phyloP scores from a whole-genome alignment of 2,329 filamentous ascomycete genomes.

The Ophiostoma populinum region DNA sequence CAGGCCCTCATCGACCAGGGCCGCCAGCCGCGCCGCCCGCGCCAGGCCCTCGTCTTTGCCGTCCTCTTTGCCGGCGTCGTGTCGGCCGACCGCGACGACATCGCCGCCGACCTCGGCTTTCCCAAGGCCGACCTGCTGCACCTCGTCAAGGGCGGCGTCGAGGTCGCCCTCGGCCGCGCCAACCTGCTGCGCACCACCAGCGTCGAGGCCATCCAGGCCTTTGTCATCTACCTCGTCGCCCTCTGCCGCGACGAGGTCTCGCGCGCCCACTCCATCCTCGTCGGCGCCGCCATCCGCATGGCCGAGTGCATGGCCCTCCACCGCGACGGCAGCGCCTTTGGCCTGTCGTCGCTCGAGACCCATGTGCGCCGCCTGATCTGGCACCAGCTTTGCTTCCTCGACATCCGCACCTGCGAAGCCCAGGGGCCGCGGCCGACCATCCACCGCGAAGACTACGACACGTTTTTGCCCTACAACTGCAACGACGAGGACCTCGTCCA shows the following conservation, averaged over 20 bases:
- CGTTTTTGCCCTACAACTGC: constrained; percentile 52
- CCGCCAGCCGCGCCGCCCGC: constrained; percentile 16
- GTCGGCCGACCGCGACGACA: constrained; percentile 31
- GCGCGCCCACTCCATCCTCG: constrained; percentile 52
- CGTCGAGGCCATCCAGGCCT: constrained; percentile 58
- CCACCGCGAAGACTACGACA: constrained; percentile 58
- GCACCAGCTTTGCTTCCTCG: constrained; percentile 64
- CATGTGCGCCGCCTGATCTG: constrained; percentile 57
- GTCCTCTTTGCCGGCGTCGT: constrained; percentile 52
- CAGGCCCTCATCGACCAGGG: constrained; percentile 44
- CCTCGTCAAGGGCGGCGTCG: constrained; percentile 46
- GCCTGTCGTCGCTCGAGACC: constrained; percentile 47
- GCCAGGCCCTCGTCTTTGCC: constrained; percentile 51
- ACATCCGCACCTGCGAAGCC: constrained; percentile 56
- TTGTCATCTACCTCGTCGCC: constrained; percentile 51
- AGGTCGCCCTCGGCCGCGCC: constrained; percentile 48
- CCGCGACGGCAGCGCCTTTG: constrained; percentile 50
- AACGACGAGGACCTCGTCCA: constrained; percentile 44
- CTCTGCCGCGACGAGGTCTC: constrained; percentile 58
- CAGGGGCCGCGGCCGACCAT: constrained; percentile 57
- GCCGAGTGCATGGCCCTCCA: constrained; percentile 66
- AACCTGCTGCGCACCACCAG: constrained; percentile 54
- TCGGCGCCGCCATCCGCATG: constrained; percentile 54
- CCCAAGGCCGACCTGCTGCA: constrained; percentile 19
- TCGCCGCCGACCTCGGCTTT: constrained; percentile 21